Conservation (phyloP, 768 basidiomycete species). For the Rhizopogon vesiculosus region DNA sequence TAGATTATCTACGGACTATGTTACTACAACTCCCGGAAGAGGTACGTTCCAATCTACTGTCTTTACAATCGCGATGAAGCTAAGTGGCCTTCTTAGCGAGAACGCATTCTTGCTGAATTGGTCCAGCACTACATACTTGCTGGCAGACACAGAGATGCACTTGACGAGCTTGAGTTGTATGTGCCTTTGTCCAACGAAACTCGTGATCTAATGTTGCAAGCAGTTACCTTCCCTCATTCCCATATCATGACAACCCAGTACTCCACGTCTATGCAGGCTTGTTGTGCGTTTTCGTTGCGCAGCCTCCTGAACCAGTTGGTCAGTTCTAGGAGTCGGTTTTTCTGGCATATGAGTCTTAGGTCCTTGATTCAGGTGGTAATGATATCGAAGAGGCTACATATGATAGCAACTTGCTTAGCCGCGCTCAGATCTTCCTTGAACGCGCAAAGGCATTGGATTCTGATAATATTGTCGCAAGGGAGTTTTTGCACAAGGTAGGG, state of each 20-base stretch:
- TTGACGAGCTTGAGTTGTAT: constrained; percentile 85
- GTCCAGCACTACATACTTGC: constrained; percentile 59
- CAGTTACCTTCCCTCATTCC: constrained; percentile 85
- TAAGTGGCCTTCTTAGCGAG: constrained; percentile 43
- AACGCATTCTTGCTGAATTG: constrained; percentile 71
- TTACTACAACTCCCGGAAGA: constrained; percentile 66
- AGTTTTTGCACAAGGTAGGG: constrained; percentile 51
- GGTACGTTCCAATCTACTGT: constrained; percentile 35
- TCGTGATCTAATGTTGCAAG: background rate
- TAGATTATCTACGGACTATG: constrained; percentile 65
- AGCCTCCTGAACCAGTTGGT: constrained; percentile 19
- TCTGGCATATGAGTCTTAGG: background rate
- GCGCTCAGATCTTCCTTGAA: constrained; percentile 58
- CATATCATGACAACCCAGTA: constrained; percentile 76
- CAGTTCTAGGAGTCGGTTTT: background rate
- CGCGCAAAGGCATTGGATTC: constrained; percentile 59
- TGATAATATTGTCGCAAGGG: constrained; percentile 45
- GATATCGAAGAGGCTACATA: background rate
- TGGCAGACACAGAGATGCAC: constrained; percentile 58
- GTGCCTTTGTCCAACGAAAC: constrained; percentile 17
- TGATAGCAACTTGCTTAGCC: constrained; percentile 40
- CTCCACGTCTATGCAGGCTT: constrained; percentile 84
- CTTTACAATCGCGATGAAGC: constrained; percentile 2
- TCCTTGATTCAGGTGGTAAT: background rate
- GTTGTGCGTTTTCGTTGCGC: constrained; percentile 59